Base-by-base conservation (phyloP, 306 rosid species). In the Cucurbita moschata region DNA sequence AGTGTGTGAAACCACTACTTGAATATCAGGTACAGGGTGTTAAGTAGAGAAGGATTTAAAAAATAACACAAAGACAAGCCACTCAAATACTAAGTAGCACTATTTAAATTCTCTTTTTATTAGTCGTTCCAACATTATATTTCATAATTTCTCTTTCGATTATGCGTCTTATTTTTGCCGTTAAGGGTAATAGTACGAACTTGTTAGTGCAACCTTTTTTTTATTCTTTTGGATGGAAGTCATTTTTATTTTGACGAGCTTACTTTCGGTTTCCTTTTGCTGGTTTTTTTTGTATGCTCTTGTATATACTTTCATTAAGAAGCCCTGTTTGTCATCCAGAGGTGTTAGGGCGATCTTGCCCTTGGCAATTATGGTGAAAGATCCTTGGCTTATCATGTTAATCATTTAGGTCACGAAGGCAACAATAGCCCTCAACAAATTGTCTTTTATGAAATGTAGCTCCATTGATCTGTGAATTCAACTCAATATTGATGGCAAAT, bases 1-100 rank as follows among this genome's bases (percentile, higher is more conserved):
- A 94, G 85, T 94, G 99, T 85, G 99, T 94, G 80, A 91, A 89
- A 74, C 90, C 95, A 40, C 81, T 91, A 9, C 85, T 91, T 68
- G 81, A 85, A 71, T 91, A 89, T 77, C 96, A 94, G 99, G 99
- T 91, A 77, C 38, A 72, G 37, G 35, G n/a, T 16, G 21, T 23
- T 56, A 58, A 58, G 16, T 58, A 26, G 3, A 26, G 16, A 6
- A 26, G 16, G 63, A 23, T 10, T 11, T 23, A 10, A 23, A 50
- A 4, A 23, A 57, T 57, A 9, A 13, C 6, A 10, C 43, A 60
- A 13, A 61, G 21, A 14, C 19, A 11, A 58, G 64, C 9, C 40
- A 11, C 63, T 26, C 40, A 5, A 58, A 26, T 26, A 42, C 40
- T 57, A 23, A 57, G 37, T 56, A 56, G 13, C 62, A 56, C 7